Evolutionary conservation across 1,139 yeast genomes (phyloP).

Genomic region (Lodderomyces theae): DNA sequence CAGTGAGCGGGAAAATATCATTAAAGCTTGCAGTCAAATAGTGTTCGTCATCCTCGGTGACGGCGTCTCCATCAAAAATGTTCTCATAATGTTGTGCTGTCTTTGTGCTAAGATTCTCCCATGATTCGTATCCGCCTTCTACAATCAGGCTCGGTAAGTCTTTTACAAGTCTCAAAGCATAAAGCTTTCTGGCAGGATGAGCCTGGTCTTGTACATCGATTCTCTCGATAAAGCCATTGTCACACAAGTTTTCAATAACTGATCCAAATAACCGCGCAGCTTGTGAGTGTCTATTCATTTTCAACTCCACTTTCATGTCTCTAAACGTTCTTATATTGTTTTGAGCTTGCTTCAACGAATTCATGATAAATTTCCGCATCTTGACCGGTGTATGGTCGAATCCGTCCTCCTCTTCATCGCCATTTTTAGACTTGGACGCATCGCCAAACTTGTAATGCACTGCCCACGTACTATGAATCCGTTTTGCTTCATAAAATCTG

Average conservation of each 20-base stretch:
- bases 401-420: constrained; percentile 34
- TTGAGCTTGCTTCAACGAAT: constrained; percentile 60
- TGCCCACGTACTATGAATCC: constrained; percentile 51
- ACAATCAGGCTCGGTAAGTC: constrained; percentile 43
- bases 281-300: constrained; percentile 45
- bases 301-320: constrained; percentile 64
- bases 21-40: constrained; percentile 32
- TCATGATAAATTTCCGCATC: constrained; percentile 42
- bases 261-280: constrained; percentile 51
- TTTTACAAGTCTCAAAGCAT: constrained; percentile 58
- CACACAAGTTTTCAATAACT: constrained; percentile 49
- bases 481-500: constrained; percentile 38
- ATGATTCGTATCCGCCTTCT: constrained; percentile 14
- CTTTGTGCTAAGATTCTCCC: constrained; percentile 4
- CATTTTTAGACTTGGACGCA: constrained; percentile 4
- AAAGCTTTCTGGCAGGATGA: constrained; percentile 31
- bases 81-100: constrained; percentile 12
- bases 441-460: constrained; percentile 43
- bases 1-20: constrained; percentile 57
- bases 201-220: constrained; percentile 27
- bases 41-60: constrained; percentile 13
- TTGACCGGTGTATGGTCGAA: constrained; percentile 31
- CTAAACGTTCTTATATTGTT: constrained; percentile 63
- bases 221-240: constrained; percentile 53
- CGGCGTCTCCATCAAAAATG: constrained; percentile 15